Evolutionary conservation across 2,329 filamentous ascomycete genomes (phyloP), one percentile per base, ranked within the genome.

Genomic region (Amylocarpus encephaloides): DNA sequence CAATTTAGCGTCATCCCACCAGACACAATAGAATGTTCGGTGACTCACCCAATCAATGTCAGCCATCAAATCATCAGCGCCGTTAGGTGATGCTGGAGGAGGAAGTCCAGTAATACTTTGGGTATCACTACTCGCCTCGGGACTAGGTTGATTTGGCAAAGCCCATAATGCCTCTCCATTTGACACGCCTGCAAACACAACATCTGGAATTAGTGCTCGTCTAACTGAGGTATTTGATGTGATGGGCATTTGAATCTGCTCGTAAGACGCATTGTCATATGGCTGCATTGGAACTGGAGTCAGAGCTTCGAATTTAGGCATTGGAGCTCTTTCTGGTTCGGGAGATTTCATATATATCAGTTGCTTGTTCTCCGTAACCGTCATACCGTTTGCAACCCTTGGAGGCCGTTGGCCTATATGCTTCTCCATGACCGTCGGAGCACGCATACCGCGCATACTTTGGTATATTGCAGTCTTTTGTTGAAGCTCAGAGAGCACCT

Each of bases 41-140:
- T 35, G 18, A 72, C 79, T 69, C 67, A 84, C 82, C 82, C 82
- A 86, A 58, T 86, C 81, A 55, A 86, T 79, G 49, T 79, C 78
- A 36, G 80, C 67, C 66, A 74, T 71, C 34, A 70, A 58, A 54
- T 67, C 66, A 53, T 59, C 66, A 12, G 50, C 52, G 3, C 35
- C 29, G 12, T 43, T 18, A 11, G 38, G 12, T 19, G 43, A 48
- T 2, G 32, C 35, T 12, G 43, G 38, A 34, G 16, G 18, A 18
- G 44, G 18, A 34, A 41, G 15, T 16, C 61, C 61, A 1, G 51
- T 59, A 15, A 65, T 59, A 34, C 67, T 72, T 2, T 65, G 69
- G 3, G 67, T 63, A 48, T 75, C 73, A 59, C 69, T 71, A 35
- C 69, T 70, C n/a, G 66, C 67, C 43, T 68, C 70, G 0, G 73